Conservation (phyloP, 495 filamentous ascomycete species). For the Xylaria acuta region DNA sequence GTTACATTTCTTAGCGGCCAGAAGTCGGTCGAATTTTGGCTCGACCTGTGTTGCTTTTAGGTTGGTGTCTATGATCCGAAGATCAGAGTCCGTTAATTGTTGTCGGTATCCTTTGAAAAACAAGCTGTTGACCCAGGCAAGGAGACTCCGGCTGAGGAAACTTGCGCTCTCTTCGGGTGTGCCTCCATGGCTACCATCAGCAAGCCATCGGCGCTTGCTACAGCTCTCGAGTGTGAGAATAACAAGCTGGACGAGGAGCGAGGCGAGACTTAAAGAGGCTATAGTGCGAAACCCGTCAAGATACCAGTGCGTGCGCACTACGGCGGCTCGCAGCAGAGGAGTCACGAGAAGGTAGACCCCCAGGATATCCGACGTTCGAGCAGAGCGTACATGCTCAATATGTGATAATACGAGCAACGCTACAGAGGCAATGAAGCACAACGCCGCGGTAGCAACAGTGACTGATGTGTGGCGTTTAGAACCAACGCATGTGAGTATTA, state of each 20-base stretch:
- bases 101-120: constrained; percentile 22
- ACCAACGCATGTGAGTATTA: constrained; percentile 16
- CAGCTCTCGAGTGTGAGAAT: constrained; percentile 24
- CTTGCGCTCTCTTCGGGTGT: constrained; percentile 26
- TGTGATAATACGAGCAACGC: constrained; percentile 13
- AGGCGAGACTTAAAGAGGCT: constrained; percentile 11
- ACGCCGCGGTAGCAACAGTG: constrained; percentile 3
- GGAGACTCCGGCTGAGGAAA: constrained; percentile 22
- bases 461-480: background rate
- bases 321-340: constrained; percentile 17
- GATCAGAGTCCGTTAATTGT: constrained; percentile 16
- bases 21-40: constrained; percentile 3
- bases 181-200: background rate
- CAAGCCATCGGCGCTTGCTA: constrained; percentile 24
- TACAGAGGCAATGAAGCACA: constrained; percentile 10
- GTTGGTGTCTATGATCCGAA: constrained; percentile 14
- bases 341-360: constrained; percentile 22
- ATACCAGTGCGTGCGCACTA: constrained; percentile 27
- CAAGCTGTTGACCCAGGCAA: constrained; percentile 24
- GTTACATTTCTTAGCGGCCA: constrained; percentile 13
- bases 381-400: constrained; percentile 12
- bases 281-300: constrained; percentile 1
- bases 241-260: constrained; percentile 18
- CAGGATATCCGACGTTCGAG: constrained; percentile 14
- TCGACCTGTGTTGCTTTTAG: constrained; percentile 9